Evolutionary conservation across 2,329 filamentous ascomycete species (phyloP).

Genomic region (Leptosphaerulina australis): DNA sequence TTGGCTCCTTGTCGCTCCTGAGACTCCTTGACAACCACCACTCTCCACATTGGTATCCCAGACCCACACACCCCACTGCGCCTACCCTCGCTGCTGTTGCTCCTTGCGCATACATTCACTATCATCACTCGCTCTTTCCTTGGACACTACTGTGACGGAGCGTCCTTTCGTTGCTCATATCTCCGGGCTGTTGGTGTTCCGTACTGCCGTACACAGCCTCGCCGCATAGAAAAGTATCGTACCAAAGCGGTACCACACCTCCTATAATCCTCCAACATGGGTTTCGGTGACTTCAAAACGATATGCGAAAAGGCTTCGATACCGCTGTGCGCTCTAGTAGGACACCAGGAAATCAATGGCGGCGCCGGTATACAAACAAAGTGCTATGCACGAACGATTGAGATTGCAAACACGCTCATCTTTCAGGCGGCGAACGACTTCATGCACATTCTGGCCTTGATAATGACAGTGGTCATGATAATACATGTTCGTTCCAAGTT

Average conservation of each 20-base stretch:
- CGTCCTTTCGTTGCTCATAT: slow-evolving; percentile 10
- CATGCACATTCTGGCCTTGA: slow-evolving; percentile 86
- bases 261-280: slow-evolving; percentile 58
- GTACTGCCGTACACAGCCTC: slow-evolving; percentile 19
- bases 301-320: slow-evolving; percentile 86
- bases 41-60: slow-evolving; percentile 20
- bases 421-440: slow-evolving; percentile 91
- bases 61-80: slow-evolving; percentile 32
- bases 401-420: slow-evolving; percentile 97
- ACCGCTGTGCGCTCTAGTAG: slow-evolving; percentile 85
- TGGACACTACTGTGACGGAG: slow-evolving; percentile 4
- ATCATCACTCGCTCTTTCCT: slow-evolving; percentile 21
- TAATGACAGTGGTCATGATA: slow-evolving; percentile 97
- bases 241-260: slow-evolving; percentile 2
- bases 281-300: slow-evolving; percentile 86
- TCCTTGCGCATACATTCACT: slow-evolving; percentile 30
- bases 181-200: slow-evolving; percentile 10
- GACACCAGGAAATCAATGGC: slow-evolving; percentile 70
- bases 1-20: slow-evolving; percentile 5
- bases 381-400: slow-evolving; percentile 94
- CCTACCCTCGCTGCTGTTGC: slow-evolving; percentile 28
- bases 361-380: slow-evolving; percentile 81
- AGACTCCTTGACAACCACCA: slow-evolving; percentile 40
- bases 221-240: slow-evolving; percentile 13
- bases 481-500: slow-evolving; percentile 97